These are phyloP conservation scores for Wickerhamiella musiphila DNA, from an alignment of 805 yeast species.

Conservation along the genomic window DNA sequence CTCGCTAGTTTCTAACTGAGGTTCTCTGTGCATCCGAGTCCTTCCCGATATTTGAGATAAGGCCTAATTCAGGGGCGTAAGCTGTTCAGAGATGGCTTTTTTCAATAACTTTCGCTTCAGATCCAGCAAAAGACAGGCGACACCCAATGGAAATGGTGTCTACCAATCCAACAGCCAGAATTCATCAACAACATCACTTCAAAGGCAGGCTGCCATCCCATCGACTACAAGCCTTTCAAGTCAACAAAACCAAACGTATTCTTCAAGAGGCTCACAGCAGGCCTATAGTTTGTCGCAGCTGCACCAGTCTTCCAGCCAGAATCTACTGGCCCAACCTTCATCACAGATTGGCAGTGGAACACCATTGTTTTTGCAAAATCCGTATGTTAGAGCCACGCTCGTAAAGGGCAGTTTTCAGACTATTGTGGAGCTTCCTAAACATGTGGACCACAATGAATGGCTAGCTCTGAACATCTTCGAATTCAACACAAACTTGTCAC, in stretches of 20 bases:
- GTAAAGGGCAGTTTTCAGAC: constrained; percentile 95
- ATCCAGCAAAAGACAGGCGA: constrained; percentile 4
- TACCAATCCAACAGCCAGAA: constrained; percentile 2
- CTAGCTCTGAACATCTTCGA: constrained; percentile 84
- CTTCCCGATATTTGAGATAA: no score
- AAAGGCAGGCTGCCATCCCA: no score
- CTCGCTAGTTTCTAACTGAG: no score
- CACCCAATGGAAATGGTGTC: not conserved
- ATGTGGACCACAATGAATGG: constrained; percentile 93
- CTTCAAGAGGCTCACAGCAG: no score
- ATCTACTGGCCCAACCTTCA: no score
- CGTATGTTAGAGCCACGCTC: constrained; percentile 81
- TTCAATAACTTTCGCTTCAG: constrained; percentile 8
- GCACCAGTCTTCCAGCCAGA: no score
- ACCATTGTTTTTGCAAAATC: constrained; percentile 75
- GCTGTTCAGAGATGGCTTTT: constrained; percentile 5
- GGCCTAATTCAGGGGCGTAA: no score
- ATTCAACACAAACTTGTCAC: constrained; percentile 66
- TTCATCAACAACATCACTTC: not conserved
- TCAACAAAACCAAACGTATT: no score
- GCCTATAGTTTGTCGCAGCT: no score
- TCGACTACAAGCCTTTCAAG: no score
- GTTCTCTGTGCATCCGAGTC: no score
- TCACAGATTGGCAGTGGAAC: no score
- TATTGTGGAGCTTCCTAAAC: constrained; percentile 85